phyloP scores from a whole-genome alignment of 2,329 filamentous ascomycete species.

The Fusarium bulbicola region DNA sequence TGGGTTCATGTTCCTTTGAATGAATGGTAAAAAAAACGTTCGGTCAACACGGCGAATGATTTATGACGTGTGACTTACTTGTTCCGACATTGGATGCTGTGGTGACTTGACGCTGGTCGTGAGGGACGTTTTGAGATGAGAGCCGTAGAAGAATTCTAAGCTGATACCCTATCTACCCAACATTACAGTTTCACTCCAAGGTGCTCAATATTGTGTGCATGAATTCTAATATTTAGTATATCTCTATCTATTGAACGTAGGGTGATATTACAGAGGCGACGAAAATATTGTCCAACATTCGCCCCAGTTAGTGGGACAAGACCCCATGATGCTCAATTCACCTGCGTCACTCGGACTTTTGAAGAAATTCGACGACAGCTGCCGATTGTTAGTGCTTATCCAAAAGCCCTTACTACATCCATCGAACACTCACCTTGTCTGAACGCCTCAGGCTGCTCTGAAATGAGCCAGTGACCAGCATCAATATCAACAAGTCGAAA shows the following conservation, averaged over 20 bases:
- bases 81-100: constrained; percentile 22
- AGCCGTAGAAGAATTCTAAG: constrained; percentile 23
- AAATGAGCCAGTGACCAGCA: constrained; percentile 87
- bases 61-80: constrained; percentile 28
- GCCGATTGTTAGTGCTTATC: neutral
- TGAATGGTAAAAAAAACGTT: constrained; percentile 49
- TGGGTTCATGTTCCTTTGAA: constrained; percentile 52
- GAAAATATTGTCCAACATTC: constrained; percentile 7
- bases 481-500: constrained; percentile 80
- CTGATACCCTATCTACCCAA: constrained; percentile 17
- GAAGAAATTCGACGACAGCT: constrained; percentile 73
- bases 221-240: neutral
- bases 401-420: neutral
- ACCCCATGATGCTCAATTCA: neutral
- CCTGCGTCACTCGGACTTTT: constrained; percentile 54
- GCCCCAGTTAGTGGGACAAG: constrained; percentile 14
- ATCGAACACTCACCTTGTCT: constrained; percentile 66
- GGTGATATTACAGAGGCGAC: constrained; percentile 2
- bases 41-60: constrained; percentile 39
- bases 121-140: constrained; percentile 21
- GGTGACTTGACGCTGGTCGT: constrained; percentile 20
- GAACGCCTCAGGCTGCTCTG: constrained; percentile 85
- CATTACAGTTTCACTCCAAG: neutral
- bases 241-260: constrained; percentile 10
- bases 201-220: neutral